phyloP scores from a whole-genome alignment of 2,329 filamentous ascomycete species.

The Neonectria hederae region DNA sequence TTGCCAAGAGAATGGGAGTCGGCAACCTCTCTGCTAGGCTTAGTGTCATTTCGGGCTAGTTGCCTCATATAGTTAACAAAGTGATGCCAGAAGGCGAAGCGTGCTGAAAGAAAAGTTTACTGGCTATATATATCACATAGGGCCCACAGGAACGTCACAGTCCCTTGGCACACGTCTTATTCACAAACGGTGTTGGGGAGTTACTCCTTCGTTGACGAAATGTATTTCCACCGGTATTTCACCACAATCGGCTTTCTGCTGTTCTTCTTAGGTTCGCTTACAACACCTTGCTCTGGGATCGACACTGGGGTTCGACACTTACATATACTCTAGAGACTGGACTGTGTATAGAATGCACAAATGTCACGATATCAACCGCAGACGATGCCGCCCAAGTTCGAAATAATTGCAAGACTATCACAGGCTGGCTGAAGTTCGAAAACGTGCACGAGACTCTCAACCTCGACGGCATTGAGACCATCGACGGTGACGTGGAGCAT shows the following conservation, averaged over 20 bases:
- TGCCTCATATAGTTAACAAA: not conserved
- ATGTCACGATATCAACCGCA: constrained; percentile 9
- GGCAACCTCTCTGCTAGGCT: not conserved
- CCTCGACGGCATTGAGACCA: constrained; percentile 11
- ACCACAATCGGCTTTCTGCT: not conserved
- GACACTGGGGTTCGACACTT: not conserved
- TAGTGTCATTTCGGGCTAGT: not conserved
- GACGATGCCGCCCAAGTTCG: constrained; percentile 10
- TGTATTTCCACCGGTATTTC: not conserved
- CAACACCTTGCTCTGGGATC: too few species aligned
- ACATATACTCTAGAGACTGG: not conserved
- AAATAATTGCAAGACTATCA: constrained; percentile 11
- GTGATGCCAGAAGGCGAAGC: not conserved
- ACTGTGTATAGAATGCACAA: not conserved
- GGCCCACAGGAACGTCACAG: not conserved
- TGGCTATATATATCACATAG: not conserved
- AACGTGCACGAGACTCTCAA: constrained; percentile 3
- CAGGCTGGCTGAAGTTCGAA: not conserved
- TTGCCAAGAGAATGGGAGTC: not conserved
- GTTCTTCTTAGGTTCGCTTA: not conserved
- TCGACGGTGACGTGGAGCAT: constrained; percentile 1
- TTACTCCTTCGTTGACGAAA: not conserved
- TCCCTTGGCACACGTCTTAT: not conserved
- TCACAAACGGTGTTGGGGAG: too few species aligned
- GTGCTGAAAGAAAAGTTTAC: not conserved